Evolutionary conservation across 306 rosid genomes (phyloP), one percentile per base, ranked within the genome.

Genomic region (Castanea crenata): DNA sequence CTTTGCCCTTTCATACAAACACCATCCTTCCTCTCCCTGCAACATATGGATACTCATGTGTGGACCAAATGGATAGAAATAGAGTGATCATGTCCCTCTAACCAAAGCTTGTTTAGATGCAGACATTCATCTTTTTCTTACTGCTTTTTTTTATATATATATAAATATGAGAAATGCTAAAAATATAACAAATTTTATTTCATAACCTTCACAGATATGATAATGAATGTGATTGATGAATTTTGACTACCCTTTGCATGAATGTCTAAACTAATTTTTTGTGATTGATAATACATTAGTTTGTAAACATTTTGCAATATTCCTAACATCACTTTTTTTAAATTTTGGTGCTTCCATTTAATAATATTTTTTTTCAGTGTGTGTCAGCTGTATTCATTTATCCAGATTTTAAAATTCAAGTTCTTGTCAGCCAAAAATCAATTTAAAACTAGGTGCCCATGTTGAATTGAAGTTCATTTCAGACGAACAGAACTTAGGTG

Each of bases 21-120:
- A 58, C 15, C 55, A 21, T 52, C 67, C 73, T 35, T 73, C 73
- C 64, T 79, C 46, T 65, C 49, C 41, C 46, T 23, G 74, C 80
- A 78, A 79, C 75, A 62, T 56, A 58, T 70, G 55, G 52, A 70
- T 78, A 54, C 49, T 29, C 41, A 52, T 65, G 31, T 79, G 84
- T 85, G 86, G 89, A 80, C 90, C 89, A 80, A 84, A 69, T 82
- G 74, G 34, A 74, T 57, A 49, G 79, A 29, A 32, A 76, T 81
- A 18, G 38, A 35, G 32, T 74, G 54, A 52, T 74, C 72, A 79
- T 74, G 86, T 81, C 85, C 80, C 73, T 84, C 61, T 79, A 74
- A 61, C 49, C 69, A 67, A 82, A 69, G 80, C 83, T 56, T 81
- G 80, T 79, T 77, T 74, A 52, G 74, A 82, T 75, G 83, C 72